Base-by-base conservation (phyloP, 176 grass and related monocot genomes). In the Bromus sterilis region DNA sequence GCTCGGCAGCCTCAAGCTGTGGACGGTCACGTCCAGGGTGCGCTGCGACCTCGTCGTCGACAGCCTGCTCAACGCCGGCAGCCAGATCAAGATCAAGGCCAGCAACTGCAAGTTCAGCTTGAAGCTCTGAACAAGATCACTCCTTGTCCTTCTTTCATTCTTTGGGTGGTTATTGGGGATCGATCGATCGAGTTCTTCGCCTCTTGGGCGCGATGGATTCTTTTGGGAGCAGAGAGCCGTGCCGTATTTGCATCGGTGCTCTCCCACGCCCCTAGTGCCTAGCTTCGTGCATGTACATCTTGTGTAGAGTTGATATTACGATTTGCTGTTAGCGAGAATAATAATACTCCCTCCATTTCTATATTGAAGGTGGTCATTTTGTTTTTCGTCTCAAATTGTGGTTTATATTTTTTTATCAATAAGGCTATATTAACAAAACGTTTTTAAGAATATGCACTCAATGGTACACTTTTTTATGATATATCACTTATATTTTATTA, bases 61-160 rank as follows among this genome's bases (percentile, higher is more conserved):
- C 43, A 97, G 94, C 71, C 81, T 97, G 70, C 81, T 97, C 81
- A 89, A 81, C 9, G 87, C 82, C 8, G 77, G 64, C 44, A 91
- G 59, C 35, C 94, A 87, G 79, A 91, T 97, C 89, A 91, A 89
- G 84, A 93, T 97, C 84, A 97, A 91, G 94, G 82, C 73, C 83
- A 97, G 91, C 82, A 94, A 78, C 87, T 97, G 94, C 89, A 97
- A 97, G 78, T 97, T 97, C 68, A 30, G 91, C 15, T 31, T 97
- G 10, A 89, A 91, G 87, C 81, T 91, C 26, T 93, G 89, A n/a
- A n/a, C n/a, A n/a, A n/a, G n/a, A 93, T 73, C 31, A 7, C 18
- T 2, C 48, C 6, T 53, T 9, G 18, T 21, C 18, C 18, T 20
- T 53, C 53, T 31, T 81, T 25, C 30, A 14, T 84, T 78, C 29